Base-by-base conservation (phyloP, 75 land plant species). In the Larix kaempferi region DNA sequence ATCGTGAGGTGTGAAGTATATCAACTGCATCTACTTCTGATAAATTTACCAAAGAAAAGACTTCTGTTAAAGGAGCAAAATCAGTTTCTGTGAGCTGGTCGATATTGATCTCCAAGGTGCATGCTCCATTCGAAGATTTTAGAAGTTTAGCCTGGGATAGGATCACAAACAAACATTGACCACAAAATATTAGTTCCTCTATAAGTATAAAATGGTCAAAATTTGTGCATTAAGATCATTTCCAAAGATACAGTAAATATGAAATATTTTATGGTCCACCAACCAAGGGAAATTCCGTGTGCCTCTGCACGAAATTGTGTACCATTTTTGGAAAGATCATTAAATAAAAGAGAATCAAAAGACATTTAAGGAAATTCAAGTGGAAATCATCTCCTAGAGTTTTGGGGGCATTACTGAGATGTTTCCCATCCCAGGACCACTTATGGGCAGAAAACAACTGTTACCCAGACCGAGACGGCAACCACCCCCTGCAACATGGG, bases 21-120 rank as follows among this genome's bases (percentile, higher is more conserved):
- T 93, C 91, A 58, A 93, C 92, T 71, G 93, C 91, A 78, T 89
- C 89, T 72, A 90, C 76, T 77, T 87, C 95, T 41, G 91, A 91
- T 41, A 57, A 69, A 72, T 78, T 77, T 54, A 86, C 74, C 59
- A 75, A 55, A 60, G 63, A 41, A 54, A 89, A 82, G 11, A 83
- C 69, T 66, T 85, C 90, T 76, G 81, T 71, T 44, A 93, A 84
- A 39, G 91, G 88, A 58, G 65, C 57, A 57, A 87, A 73, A 77
- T 93, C 95, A 63, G 77, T 74, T 59, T 87, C 91, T 59, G 74
- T 80, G 37, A 91, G 25, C 35, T 86, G 78, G 41, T 93, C 90
- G 77, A 91, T 69, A 49, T 74, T 54, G 10, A 93, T 69, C 83
- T 84, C 84, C 55, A 93, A 54, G 66, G 56, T 71, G 56, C 87